A percentile compares a stretch with the other conserved stretches of the same genome.
Conservation (phyloP, 2,329 filamentous ascomycete genomes). For the Hyphodiscus sp. region DNA sequence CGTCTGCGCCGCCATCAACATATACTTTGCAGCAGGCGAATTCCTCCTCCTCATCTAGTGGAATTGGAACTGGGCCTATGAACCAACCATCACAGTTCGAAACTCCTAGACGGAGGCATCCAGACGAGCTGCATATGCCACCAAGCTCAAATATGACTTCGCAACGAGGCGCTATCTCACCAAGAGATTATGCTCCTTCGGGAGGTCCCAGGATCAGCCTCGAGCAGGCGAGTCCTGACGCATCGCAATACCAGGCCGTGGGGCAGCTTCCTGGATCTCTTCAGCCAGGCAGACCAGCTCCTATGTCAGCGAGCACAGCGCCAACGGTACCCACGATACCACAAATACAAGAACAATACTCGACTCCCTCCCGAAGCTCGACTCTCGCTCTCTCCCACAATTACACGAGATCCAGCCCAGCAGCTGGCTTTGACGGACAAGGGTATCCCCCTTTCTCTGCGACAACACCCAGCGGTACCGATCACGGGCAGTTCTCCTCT, state of each 20-base stretch:
- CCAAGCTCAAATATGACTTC: constrained; percentile 29
- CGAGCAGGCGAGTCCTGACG: constrained; percentile 48
- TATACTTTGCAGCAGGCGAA: constrained; percentile 18
- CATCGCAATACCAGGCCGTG: constrained; percentile 38
- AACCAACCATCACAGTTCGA: constrained; percentile 43
- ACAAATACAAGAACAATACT: constrained; percentile 50
- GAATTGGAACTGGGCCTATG: constrained; percentile 28
- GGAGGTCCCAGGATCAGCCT: constrained; percentile 48
- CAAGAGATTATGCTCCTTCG: constrained; percentile 41
- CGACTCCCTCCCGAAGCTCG: constrained; percentile 59
- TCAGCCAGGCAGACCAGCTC: constrained; percentile 50
- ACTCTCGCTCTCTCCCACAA: constrained; percentile 60
- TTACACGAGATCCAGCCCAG: constrained; percentile 82
- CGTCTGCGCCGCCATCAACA: constrained; percentile 26
- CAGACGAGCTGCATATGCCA: constrained; percentile 50
- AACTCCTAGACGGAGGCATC: constrained; percentile 42
- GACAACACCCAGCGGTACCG: constrained; percentile 56
- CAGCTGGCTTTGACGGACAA: constrained; percentile 48
- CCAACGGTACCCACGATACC: constrained; percentile 52
- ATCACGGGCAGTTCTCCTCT: constrained; percentile 56
- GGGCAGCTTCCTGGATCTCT: constrained; percentile 52
- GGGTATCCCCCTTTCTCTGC: constrained; percentile 52
- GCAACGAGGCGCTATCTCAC: constrained; percentile 26
- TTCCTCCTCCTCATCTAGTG: constrained; percentile 17
- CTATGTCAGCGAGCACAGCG: constrained; percentile 49